Percentiles rank a stretch among this genome's conserved stretches.
Evolutionary conservation across 805 yeast species (phyloP).

Genomic region (Nakazawaea anatomiae): DNA sequence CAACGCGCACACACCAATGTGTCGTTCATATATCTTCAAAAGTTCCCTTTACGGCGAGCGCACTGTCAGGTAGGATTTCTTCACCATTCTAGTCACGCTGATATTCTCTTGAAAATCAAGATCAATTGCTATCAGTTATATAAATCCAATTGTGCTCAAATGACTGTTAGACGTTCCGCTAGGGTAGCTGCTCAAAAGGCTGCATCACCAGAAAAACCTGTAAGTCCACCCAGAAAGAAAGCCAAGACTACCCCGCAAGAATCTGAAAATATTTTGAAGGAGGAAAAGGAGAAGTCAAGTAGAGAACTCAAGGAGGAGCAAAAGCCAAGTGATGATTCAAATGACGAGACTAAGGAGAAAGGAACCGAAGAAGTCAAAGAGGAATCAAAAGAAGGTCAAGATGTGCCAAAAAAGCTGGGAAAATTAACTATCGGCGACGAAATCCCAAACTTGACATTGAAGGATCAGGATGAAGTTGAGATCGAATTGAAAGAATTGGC

Average conservation of each 20-base stretch:
- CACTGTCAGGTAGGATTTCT: too few species aligned
- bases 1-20: too few species aligned
- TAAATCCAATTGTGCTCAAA: background rate
- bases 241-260: background rate
- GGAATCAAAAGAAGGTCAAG: background rate
- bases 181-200: slow-evolving; percentile 9
- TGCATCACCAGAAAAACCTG: background rate
- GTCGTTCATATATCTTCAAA: too few species aligned
- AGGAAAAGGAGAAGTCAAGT: background rate
- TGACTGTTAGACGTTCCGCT: slow-evolving; percentile 9
- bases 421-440: slow-evolving; percentile 49
- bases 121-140: background rate
- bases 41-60: too few species aligned
- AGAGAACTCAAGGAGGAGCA: background rate
- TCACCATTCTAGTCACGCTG: too few species aligned
- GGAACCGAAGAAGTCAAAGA: background rate
- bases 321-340: background rate
- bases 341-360: background rate
- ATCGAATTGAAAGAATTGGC: slow-evolving; percentile 22
- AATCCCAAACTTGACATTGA: slow-evolving; percentile 58
- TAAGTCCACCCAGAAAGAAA: background rate
- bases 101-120: too few species aligned
- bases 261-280: background rate
- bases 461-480: slow-evolving; percentile 49
- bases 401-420: background rate